These are phyloP conservation scores for Fomitiporia mediterranea DNA, from an alignment of 1,284 basidiomycete species.

Conservation along the genomic window DNA sequence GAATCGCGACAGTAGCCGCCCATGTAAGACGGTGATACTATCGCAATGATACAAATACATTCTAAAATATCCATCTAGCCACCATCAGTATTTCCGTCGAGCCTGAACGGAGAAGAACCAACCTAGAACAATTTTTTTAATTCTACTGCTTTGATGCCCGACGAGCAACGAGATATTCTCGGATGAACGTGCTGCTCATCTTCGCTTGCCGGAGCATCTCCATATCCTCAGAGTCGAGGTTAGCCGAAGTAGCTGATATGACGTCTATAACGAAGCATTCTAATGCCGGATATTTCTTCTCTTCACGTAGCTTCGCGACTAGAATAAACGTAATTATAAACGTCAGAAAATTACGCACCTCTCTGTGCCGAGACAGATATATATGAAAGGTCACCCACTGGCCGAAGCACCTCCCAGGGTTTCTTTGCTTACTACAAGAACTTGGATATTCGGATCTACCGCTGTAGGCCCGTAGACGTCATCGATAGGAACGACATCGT, in stretches of 20 bases:
- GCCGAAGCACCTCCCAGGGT: conserved; percentile 71
- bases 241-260: conserved; percentile 60
- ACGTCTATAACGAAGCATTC: conserved; percentile 81
- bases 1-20: too few species aligned
- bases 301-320: conserved; percentile 62
- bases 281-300: conserved; percentile 54
- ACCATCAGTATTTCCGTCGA: too few species aligned
- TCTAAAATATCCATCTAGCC: too few species aligned
- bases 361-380: not conserved
- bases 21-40: too few species aligned
- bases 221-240: conserved; percentile 57
- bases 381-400: conserved; percentile 57
- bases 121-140: too few species aligned
- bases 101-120: too few species aligned
- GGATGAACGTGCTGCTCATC: conserved; percentile 87
- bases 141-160: conserved; percentile 27
- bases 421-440: conserved; percentile 83
- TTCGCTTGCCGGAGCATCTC: conserved; percentile 70
- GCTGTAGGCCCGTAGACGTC: conserved; percentile 90
- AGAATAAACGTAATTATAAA: conserved; percentile 8
- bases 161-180: conserved; percentile 67
- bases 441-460: conserved; percentile 80
- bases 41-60: too few species aligned
- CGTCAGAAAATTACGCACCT: not conserved
- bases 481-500: conserved; percentile 65